A percentile compares a stretch with the other conserved stretches of the same genome.
These are phyloP conservation scores for Podospora comata DNA, from an alignment of 495 filamentous ascomycete species.

Conservation along the genomic window DNA sequence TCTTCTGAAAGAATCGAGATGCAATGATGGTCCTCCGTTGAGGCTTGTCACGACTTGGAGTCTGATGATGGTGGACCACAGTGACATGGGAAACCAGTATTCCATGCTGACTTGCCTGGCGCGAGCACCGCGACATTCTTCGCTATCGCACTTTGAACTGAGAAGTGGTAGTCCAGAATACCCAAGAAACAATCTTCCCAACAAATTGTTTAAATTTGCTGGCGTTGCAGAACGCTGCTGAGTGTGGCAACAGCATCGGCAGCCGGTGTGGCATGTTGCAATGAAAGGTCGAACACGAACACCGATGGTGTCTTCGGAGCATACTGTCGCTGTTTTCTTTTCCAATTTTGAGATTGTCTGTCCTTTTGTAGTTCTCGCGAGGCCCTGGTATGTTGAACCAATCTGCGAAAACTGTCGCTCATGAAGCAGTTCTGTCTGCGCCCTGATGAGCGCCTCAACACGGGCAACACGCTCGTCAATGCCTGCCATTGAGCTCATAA, in stretches of 20 bases:
- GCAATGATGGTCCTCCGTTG: neutral
- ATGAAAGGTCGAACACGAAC: neutral
- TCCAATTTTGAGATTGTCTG: no score
- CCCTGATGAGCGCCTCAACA: no score
- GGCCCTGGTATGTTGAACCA: no score
- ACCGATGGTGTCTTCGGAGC: no score
- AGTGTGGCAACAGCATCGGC: neutral
- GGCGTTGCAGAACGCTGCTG: neutral
- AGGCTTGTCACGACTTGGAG: neutral
- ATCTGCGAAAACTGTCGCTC: no score
- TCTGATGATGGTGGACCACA: conserved; percentile 2
- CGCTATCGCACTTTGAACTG: neutral
- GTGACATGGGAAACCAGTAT: neutral
- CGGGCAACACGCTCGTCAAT: no score
- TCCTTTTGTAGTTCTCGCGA: no score
- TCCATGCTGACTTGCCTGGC: neutral
- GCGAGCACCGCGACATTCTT: neutral
- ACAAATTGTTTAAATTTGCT: neutral
- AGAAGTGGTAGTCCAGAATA: neutral
- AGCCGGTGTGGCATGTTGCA: neutral
- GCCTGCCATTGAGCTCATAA: no score
- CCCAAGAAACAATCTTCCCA: neutral
- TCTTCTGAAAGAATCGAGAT: neutral
- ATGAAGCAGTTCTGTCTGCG: no score
- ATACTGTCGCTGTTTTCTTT: no score